Conservation (phyloP, 257 asterid genomes). For the Nicotiana tomentosiformis region DNA sequence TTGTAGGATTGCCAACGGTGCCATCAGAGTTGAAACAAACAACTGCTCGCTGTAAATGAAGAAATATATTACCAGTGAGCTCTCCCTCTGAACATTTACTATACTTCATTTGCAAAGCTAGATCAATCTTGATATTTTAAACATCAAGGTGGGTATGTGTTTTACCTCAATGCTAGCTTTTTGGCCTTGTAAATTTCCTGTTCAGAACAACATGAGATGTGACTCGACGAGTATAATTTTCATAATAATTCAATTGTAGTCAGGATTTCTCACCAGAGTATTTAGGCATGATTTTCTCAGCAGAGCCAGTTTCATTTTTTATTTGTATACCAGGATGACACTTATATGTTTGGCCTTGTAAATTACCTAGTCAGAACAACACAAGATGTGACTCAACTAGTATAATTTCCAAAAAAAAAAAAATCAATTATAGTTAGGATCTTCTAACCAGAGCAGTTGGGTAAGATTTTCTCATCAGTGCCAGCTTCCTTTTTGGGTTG, state of each 20-base stretch:
- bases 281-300: neutral
- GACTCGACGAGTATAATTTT: neutral
- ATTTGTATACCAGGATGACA: slow-evolving; percentile 4
- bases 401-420: neutral
- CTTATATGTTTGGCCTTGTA: slow-evolving; percentile 1
- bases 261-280: neutral
- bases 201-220: neutral
- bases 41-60: slow-evolving; percentile 11
- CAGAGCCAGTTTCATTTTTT: neutral
- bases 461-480: neutral
- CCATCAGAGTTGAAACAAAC: slow-evolving; percentile 4
- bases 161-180: slow-evolving; percentile 14
- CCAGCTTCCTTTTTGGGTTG: slow-evolving; percentile 1
- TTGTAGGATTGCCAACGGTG: neutral
- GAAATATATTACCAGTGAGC: neutral
- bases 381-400: neutral
- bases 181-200: neutral
- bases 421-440: neutral
- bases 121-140: neutral
- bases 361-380: neutral
- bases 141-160: neutral
- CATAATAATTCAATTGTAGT: neutral
- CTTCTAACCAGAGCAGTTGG: neutral
- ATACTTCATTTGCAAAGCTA: neutral
- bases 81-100: neutral